phyloP scores from a whole-genome alignment of 257 asterid genomes.

The Fraxinus quadrangulata region DNA sequence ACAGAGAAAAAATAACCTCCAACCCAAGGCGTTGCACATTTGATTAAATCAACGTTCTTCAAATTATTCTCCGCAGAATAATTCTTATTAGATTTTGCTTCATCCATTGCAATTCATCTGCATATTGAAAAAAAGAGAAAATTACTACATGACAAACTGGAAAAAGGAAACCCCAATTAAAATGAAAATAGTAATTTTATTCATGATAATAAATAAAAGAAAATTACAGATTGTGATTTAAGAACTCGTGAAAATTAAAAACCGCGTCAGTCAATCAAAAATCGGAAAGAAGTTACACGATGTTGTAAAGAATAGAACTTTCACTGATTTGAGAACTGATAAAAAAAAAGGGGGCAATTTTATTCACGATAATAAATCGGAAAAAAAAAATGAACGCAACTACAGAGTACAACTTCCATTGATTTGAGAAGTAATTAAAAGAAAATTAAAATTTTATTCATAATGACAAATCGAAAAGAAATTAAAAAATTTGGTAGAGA shows the following conservation, averaged over 20 bases:
- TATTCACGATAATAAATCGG: background rate
- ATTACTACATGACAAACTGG: background rate
- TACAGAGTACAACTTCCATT: background rate
- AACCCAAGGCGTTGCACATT: slow-evolving; percentile 44
- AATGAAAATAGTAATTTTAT: background rate
- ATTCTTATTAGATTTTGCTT: slow-evolving; percentile 20
- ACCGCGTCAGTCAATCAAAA: background rate
- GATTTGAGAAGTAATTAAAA: slow-evolving; percentile 8
- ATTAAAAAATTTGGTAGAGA: background rate
- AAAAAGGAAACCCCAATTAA: slow-evolving; percentile 5
- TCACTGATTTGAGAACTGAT: background rate
- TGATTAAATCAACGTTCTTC: slow-evolving; percentile 26
- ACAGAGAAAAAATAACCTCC: slow-evolving; percentile 51
- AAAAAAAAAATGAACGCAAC: background rate
- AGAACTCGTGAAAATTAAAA: background rate
- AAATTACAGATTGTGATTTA: background rate
- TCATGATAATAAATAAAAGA: background rate
- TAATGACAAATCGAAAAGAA: background rate
- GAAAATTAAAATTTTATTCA: background rate
- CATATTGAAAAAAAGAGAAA: background rate
- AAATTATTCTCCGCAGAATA: slow-evolving; percentile 24
- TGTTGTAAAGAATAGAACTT: background rate
- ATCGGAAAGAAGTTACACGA: background rate
- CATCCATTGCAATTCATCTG: slow-evolving; percentile 49
- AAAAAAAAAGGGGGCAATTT: background rate